phyloP scores from a whole-genome alignment of 1,284 basidiomycete species.

The Malassezia sympodialis region DNA sequence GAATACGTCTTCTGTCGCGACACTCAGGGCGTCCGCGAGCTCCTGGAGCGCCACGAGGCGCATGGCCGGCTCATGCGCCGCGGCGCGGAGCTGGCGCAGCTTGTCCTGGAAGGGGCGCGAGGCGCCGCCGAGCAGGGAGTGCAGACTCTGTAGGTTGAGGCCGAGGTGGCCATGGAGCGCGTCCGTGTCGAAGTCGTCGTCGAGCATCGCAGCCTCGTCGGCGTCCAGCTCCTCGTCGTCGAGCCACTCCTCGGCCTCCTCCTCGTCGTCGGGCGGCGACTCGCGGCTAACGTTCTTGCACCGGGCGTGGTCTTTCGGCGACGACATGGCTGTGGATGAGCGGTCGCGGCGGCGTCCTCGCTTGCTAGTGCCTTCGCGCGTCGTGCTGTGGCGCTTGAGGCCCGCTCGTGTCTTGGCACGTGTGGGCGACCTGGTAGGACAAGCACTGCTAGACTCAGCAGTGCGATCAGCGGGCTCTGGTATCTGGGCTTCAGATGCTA shows the following conservation, averaged over 20 bases:
- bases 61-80: slow-evolving; percentile 56
- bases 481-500: not conserved
- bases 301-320: not conserved
- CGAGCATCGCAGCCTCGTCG: slow-evolving; percentile 4
- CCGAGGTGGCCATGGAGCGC: slow-evolving; percentile 53
- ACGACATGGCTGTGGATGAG: not conserved
- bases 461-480: not conserved
- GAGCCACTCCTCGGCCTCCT: slow-evolving; percentile 1
- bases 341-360: not conserved
- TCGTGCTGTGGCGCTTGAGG: not conserved
- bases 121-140: slow-evolving; percentile 38
- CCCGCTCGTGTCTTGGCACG: not conserved
- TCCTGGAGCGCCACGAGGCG: slow-evolving; percentile 78
- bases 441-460: not conserved
- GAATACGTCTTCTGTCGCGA: slow-evolving; percentile 93
- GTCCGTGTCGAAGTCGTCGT: slow-evolving; percentile 32
- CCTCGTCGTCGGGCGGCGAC: not conserved
- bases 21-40: slow-evolving; percentile 82
- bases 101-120: slow-evolving; percentile 28
- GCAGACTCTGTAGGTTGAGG: slow-evolving; percentile 35
- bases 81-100: slow-evolving; percentile 28
- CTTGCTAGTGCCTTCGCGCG: not conserved
- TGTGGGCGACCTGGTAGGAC: not conserved
- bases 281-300: not conserved
- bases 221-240: slow-evolving; percentile 9